phyloP scores from a whole-genome alignment of 2,329 filamentous ascomycete genomes.

The Elsinoe australis region DNA sequence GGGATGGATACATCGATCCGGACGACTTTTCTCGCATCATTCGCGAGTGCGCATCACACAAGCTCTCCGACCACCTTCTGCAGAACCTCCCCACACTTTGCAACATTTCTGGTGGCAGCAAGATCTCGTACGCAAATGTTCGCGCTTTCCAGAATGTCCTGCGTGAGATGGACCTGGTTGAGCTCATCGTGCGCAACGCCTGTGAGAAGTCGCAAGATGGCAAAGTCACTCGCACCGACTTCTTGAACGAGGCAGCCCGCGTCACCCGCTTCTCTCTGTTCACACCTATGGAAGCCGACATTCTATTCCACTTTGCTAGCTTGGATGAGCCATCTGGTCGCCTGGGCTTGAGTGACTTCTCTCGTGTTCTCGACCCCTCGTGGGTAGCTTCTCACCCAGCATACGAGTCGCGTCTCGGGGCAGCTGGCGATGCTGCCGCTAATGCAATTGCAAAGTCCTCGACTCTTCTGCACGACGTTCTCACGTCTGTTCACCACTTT shows the following conservation, averaged over 20 bases:
- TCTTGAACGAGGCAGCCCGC: conserved; percentile 85
- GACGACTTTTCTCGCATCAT: conserved; percentile 97
- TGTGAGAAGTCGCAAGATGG: conserved; percentile 75
- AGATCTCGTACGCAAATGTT: conserved; percentile 96
- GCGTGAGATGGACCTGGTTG: conserved; percentile 93
- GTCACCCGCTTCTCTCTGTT: conserved; percentile 92
- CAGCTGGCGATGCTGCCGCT: conserved; percentile 38
- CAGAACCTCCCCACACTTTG: conserved; percentile 86
- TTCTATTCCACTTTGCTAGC: conserved; percentile 96
- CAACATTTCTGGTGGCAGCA: conserved; percentile 85
- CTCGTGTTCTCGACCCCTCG: conserved; percentile 87
- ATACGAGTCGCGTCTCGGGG: conserved; percentile 41
- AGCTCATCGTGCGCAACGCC: conserved; percentile 84
- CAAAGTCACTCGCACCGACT: conserved; percentile 89
- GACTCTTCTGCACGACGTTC: conserved; percentile 53
- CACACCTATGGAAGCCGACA: conserved; percentile 97
- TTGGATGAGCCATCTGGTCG: conserved; percentile 82
- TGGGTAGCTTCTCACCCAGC: conserved; percentile 58
- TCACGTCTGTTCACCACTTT: conserved; percentile 85
- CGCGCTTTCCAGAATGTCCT: conserved; percentile 98
- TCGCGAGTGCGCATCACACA: conserved; percentile 83
- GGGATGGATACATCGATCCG: conserved; percentile 89
- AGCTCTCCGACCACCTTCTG: conserved; percentile 92
- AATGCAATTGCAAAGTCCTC: conserved; percentile 50
- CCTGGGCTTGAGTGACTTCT: conserved; percentile 74